These are phyloP conservation scores for Xylariaceae sp. DNA, from an alignment of 2,329 filamentous ascomycete species.

Conservation along the genomic window DNA sequence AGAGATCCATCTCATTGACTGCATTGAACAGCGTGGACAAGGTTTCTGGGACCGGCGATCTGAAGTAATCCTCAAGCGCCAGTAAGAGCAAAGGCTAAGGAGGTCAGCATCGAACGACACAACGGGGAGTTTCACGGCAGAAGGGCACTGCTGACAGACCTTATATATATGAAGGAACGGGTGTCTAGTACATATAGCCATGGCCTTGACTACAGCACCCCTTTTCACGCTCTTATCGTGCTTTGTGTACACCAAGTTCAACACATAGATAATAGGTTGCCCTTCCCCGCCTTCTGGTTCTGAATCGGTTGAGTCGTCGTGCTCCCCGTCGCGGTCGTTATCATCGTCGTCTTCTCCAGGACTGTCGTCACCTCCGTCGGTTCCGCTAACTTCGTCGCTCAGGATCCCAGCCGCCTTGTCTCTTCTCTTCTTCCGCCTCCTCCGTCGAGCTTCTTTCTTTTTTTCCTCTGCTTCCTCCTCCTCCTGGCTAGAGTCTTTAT, in stretches of 20 bases:
- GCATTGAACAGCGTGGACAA: slow-evolving; percentile 84
- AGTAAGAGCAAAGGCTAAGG: slow-evolving; percentile 76
- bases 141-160: slow-evolving; percentile 43
- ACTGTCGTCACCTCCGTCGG: slow-evolving; percentile 41
- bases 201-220: slow-evolving; percentile 93
- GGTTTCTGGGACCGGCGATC: slow-evolving; percentile 81
- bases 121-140: background rate
- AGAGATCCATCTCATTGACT: slow-evolving; percentile 95
- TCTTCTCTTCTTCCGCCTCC: slow-evolving; percentile 48
- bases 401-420: slow-evolving; percentile 48
- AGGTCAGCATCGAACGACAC: slow-evolving; percentile 18
- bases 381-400: slow-evolving; percentile 42
- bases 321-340: slow-evolving; percentile 44
- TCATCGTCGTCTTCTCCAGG: slow-evolving; percentile 45
- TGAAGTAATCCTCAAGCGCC: slow-evolving; percentile 95
- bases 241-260: slow-evolving; percentile 97
- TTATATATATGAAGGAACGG: slow-evolving; percentile 99
- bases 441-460: slow-evolving; percentile 51
- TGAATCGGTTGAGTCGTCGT: slow-evolving; percentile 45
- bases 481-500: slow-evolving; percentile 84
- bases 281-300: slow-evolving; percentile 73
- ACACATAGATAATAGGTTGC: slow-evolving; percentile 89
- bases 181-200: slow-evolving; percentile 97
- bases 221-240: slow-evolving; percentile 89
- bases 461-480: slow-evolving; percentile 71